These are phyloP conservation scores for Amanita brunnescens DNA, from an alignment of 768 basidiomycete species.

Conservation along the genomic window DNA sequence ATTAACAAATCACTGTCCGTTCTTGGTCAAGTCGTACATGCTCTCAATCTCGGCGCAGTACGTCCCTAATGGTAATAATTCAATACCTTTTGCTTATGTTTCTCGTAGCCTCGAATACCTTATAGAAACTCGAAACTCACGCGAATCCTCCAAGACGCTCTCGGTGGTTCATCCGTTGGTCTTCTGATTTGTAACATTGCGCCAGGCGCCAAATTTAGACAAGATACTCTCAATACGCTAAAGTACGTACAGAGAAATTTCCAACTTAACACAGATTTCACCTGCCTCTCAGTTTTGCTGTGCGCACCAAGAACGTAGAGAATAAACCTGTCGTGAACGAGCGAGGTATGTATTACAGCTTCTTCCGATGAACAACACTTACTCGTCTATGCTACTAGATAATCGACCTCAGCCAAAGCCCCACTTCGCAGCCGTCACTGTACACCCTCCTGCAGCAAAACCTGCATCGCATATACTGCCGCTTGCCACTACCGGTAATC, in stretches of 20 bases:
- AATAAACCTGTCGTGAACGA: slow-evolving; percentile 76
- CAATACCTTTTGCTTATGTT: slow-evolving; percentile 5
- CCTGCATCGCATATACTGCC: slow-evolving; percentile 40
- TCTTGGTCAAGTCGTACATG: slow-evolving; percentile 82
- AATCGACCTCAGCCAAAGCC: slow-evolving; percentile 48
- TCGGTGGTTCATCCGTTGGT: slow-evolving; percentile 74
- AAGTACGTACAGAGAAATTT: slow-evolving; percentile 44
- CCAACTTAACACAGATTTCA: slow-evolving; percentile 2
- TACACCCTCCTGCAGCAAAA: slow-evolving; percentile 35
- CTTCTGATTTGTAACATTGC: slow-evolving; percentile 84
- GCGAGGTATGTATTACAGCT: slow-evolving; percentile 40
- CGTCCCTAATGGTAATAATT: slow-evolving; percentile 14
- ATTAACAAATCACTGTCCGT: slow-evolving; percentile 88
- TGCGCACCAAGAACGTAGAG: slow-evolving; percentile 79
- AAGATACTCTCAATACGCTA: slow-evolving; percentile 87
- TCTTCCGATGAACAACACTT: background rate
- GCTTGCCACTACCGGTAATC: slow-evolving; percentile 22
- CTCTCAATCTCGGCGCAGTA: slow-evolving; percentile 67
- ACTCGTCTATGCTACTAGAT: slow-evolving; percentile 28
- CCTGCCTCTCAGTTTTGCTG: slow-evolving; percentile 52
- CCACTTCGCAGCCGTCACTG: slow-evolving; percentile 53
- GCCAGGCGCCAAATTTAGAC: slow-evolving; percentile 71
- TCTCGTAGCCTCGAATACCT: slow-evolving; percentile 60
- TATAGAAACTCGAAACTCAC: slow-evolving; percentile 89
- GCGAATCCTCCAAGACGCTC: slow-evolving; percentile 81